Evolutionary conservation across 2,329 filamentous ascomycete genomes (phyloP), one percentile per base, ranked within the genome.

Genomic region (Pseudomassariella vexata): DNA sequence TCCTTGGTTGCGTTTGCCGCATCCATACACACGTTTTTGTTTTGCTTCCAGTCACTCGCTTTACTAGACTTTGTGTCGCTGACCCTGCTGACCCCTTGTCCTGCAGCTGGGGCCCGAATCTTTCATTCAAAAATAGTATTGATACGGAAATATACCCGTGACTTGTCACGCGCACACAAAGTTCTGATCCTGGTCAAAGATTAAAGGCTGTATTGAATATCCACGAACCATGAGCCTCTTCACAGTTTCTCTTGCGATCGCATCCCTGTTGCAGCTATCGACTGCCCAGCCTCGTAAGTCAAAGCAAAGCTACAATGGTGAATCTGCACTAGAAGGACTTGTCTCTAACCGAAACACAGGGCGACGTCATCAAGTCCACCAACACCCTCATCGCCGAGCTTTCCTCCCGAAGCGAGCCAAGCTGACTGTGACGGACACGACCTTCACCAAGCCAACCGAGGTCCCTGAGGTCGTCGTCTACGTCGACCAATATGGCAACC

Each of bases 401-500:
- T 36, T 44, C 23, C 32, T 42, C 17, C 28, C 38, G 19, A 52
- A 50, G 26, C 36, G 44, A 19, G 52, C 45, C 34, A 49, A 39
- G 34, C 46, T 55, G 27, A 59, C 60, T 4, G 43, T 60, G n/a
- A 56, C 57, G 4, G 55, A 62, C 39, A 47, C 56, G 9, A 46
- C 54, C 8, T 44, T 62, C 28, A 55, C 59, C 26, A 50, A 49
- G 19, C 52, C 63, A 9, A 67, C 63, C 23, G 58, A 66, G 23
- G 43, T 62, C 8, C 61, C 65, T 5, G 59, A 70, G 36, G 60
- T 71, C 30, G 65, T 78, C 18, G 66, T 82, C 46, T 82, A 73
- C 55, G 73, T 82, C 27, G 67, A 84, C 47, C 57, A 70, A 41
- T 52, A 68, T 36, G 75, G 76, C 34, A 60, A 66, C n/a, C 60